phyloP scores from a whole-genome alignment of 2,329 filamentous ascomycete species.

The Talaromyces albobiverticillius region DNA sequence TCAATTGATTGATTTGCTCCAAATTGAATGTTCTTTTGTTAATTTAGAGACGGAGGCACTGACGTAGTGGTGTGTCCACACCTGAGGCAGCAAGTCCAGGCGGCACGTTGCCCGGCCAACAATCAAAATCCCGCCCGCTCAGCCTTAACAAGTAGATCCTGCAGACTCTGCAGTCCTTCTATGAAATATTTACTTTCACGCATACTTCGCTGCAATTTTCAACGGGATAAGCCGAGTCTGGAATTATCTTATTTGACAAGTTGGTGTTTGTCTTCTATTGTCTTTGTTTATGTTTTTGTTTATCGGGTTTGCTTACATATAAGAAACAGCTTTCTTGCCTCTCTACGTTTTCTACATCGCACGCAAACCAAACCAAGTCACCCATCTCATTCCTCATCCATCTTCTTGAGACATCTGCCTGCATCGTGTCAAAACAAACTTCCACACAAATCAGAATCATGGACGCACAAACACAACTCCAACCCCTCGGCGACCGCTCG shows the following conservation, averaged over 20 bases:
- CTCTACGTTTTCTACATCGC: not conserved
- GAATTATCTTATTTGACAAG: not conserved
- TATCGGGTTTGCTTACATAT: not conserved
- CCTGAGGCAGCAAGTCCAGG: too few relatives aligned
- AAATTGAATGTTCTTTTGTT: too few relatives aligned
- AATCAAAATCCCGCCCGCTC: not conserved
- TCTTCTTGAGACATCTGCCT: too few relatives aligned
- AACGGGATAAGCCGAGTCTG: not conserved
- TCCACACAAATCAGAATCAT: too few relatives aligned
- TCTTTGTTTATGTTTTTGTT: not conserved
- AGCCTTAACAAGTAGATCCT: not conserved
- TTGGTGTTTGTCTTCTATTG: not conserved
- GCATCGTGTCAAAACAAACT: not conserved
- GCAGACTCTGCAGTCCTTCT: not conserved
- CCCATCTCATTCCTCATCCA: not conserved
- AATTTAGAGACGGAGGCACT: too few relatives aligned
- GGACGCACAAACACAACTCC: constrained; percentile 18
- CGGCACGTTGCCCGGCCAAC: constrained; percentile 8
- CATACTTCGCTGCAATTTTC: not conserved
- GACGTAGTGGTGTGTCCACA: not conserved
- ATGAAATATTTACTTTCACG: not conserved
- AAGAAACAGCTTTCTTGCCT: not conserved
- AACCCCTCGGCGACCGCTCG: constrained; percentile 39
- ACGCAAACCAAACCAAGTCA: constrained; percentile 13
- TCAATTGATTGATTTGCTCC: too few relatives aligned